These are phyloP conservation scores for Tulasnella sp. DNA, from an alignment of 768 basidiomycete species.

Conservation along the genomic window DNA sequence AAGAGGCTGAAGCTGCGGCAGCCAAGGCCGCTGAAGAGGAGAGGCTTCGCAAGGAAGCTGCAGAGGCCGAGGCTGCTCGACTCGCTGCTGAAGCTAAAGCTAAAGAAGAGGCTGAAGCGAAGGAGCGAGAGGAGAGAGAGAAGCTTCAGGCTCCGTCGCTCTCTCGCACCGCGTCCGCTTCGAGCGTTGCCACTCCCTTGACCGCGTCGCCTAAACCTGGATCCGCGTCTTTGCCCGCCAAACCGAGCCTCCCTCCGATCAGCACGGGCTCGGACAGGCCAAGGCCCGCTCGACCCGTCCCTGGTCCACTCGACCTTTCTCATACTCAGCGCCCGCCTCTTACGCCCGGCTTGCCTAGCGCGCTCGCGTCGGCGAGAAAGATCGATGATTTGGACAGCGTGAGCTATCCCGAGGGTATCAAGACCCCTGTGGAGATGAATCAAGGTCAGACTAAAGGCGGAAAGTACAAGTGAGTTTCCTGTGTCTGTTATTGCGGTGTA, in stretches of 20 bases:
- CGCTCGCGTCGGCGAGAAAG: constrained; percentile 71
- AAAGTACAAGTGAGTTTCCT: constrained; percentile 67
- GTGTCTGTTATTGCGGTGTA: constrained; percentile 49
- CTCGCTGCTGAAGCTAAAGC: constrained; percentile 45
- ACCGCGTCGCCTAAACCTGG: constrained; percentile 19
- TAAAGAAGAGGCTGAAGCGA: constrained; percentile 38
- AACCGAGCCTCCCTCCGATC: too few species aligned
- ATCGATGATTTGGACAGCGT: constrained; percentile 72
- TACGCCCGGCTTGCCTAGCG: constrained; percentile 28
- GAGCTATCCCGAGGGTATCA: constrained; percentile 57
- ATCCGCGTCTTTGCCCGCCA: background rate
- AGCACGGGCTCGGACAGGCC: too few species aligned
- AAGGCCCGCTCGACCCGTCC: constrained; percentile 46
- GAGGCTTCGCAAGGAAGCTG: constrained; percentile 41
- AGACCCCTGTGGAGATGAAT: constrained; percentile 91
- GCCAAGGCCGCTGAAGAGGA: constrained; percentile 32
- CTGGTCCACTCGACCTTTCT: constrained; percentile 66
- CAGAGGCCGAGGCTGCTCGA: constrained; percentile 49
- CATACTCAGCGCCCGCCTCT: background rate
- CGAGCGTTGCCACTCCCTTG: constrained; percentile 30
- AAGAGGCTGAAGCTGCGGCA: constrained; percentile 33
- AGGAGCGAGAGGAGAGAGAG: constrained; percentile 45
- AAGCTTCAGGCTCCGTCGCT: constrained; percentile 38
- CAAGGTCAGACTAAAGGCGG: constrained; percentile 68
- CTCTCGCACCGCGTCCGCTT: constrained; percentile 33